Evolutionary conservation across 768 basidiomycete genomes (phyloP), one percentile per base, ranked within the genome.

Genomic region (Leccinum boreale): DNA sequence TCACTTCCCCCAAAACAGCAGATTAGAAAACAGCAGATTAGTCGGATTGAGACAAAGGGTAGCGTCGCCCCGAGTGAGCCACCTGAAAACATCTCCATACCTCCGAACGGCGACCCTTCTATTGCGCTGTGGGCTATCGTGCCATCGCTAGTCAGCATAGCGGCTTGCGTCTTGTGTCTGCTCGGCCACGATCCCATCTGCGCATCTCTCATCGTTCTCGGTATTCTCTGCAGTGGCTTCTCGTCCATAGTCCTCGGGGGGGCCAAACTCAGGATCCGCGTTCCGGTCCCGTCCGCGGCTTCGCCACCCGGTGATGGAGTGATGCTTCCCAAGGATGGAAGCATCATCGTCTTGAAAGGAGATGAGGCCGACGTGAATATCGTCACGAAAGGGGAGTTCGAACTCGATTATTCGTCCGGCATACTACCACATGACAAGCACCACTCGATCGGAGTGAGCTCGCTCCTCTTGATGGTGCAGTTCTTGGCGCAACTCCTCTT

Each of bases 271-370:
- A 35, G 26, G 7, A 62, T 75, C 28, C 53, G 60, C 11, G 62
- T 60, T 49, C 63, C 69, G 4, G 55, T 62, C 10, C 65, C 74
- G 1, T 69, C 72, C 39, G 0, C 5, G 4, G 28, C 29, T n/a
- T 64, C 67, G 7, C 72, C 70, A 1, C 51, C 61, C 3, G 74
- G 70, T n/a, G 70, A 76, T 49, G 72, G 75, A 1, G 12, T 73
- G 45, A 56, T 75, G 57, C n/a, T 57, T 6, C 59, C 46, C 5
- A 42, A 12, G 1, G 66, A 66, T 28, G 66, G 60, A 36, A 60
- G 57, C 21, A 48, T 67, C 3, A 57, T 75, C 24, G 45, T 74
- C 26, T 42, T 73, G 58, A 65, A 64, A 52, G 75, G 72, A 36
- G 21, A 55, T 5, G 73, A 74, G 56, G 58, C 55, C 1, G 62